Conservation (phyloP, 2,329 filamentous ascomycete genomes). For the Knufia fluminis region DNA sequence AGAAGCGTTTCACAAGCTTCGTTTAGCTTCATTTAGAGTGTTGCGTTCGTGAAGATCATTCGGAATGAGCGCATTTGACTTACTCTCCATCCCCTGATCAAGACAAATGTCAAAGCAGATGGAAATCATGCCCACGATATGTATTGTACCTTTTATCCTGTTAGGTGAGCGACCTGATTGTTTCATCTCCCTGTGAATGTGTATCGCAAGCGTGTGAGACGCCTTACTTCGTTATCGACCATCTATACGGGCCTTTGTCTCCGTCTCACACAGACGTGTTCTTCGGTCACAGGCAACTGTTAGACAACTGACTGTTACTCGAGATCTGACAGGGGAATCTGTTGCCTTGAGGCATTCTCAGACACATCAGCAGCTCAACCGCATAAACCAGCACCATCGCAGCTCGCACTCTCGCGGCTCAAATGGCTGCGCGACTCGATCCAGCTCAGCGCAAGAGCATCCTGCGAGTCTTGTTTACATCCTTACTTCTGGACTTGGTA, state of each 20-base stretch:
- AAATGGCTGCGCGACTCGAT: constrained; percentile 24
- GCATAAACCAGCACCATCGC: too few relatives aligned
- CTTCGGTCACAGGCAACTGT: too few relatives aligned
- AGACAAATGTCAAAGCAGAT: not conserved
- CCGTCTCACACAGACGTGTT: too few relatives aligned
- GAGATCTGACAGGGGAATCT: too few relatives aligned
- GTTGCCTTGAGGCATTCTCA: too few relatives aligned
- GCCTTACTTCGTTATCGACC: too few relatives aligned
- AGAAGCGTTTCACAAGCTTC: not conserved
- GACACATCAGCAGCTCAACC: not conserved
- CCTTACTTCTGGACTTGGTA: constrained; percentile 82
- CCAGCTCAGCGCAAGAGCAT: constrained; percentile 62
- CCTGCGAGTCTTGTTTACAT: constrained; percentile 77
- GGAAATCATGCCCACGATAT: not conserved
- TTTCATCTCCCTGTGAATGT: not conserved
- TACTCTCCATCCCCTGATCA: not conserved
- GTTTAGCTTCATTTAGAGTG: not conserved
- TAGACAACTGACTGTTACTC: too few relatives aligned
- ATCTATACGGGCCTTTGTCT: too few relatives aligned
- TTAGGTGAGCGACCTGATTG: not conserved
- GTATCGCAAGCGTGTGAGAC: too few relatives aligned
- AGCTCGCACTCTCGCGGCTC: too few relatives aligned
- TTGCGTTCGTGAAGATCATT: not conserved
- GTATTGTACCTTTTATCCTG: not conserved
- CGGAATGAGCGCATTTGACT: not conserved